Evolutionary conservation across 2,329 filamentous ascomycete species (phyloP).

Genomic region (Coniochaeta sp.): DNA sequence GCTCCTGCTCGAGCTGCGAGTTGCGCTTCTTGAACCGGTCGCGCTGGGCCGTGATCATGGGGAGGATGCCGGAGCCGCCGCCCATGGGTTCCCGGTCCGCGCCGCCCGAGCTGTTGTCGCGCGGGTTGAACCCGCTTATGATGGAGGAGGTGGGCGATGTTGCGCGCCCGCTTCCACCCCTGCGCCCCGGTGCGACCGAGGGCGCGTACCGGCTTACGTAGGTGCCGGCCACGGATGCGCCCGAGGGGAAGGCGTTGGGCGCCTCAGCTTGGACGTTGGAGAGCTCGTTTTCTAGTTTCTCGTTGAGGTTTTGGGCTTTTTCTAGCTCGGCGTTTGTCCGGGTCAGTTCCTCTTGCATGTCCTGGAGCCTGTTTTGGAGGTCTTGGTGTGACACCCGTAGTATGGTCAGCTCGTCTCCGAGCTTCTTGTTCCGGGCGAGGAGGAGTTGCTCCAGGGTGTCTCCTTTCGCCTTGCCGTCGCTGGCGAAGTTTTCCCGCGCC

Average conservation of each 20-base stretch:
- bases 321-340: constrained; percentile 80
- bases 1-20: constrained; percentile 78
- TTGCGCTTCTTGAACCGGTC: constrained; percentile 98
- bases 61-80: constrained; percentile 79
- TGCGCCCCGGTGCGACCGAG: constrained; percentile 49
- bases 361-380: constrained; percentile 70
- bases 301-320: constrained; percentile 74
- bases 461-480: constrained; percentile 50
- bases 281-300: constrained; percentile 87
- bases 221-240: constrained; percentile 87
- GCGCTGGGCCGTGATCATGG: constrained; percentile 96
- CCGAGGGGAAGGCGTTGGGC: constrained; percentile 76
- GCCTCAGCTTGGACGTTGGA: constrained; percentile 81
- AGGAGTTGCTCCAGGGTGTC: constrained; percentile 88
- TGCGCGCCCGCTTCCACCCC: constrained; percentile 39
- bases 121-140: constrained; percentile 89
- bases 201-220: constrained; percentile 76
- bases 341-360: constrained; percentile 76
- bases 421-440: constrained; percentile 90
- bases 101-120: constrained; percentile 29
- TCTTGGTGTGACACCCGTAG: constrained; percentile 92
- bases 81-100: constrained; percentile 43
- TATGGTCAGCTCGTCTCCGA: constrained; percentile 87
- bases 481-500: constrained; percentile 12
- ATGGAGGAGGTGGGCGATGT: constrained; percentile 94